phyloP scores from a whole-genome alignment of 2,329 filamentous ascomycete genomes.

The Endoconidiophora polonica region DNA sequence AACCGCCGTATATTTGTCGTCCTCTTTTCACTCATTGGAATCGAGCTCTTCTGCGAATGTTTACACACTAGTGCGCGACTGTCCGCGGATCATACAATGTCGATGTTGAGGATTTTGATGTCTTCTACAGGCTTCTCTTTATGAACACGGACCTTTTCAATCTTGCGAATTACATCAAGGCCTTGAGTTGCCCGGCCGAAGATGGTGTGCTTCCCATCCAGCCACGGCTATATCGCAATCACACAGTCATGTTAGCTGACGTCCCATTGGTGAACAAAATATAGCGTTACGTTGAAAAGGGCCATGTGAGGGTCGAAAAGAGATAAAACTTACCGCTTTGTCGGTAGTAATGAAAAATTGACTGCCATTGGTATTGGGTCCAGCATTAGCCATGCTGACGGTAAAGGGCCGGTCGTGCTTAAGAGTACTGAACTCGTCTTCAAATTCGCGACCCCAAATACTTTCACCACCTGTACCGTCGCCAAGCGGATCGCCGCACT shows the following conservation, averaged over 20 bases:
- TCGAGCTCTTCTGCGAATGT: too few species aligned
- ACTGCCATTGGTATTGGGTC: constrained; percentile 83
- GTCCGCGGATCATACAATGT: constrained; percentile 27
- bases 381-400: constrained; percentile 93
- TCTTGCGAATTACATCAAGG: constrained; percentile 86
- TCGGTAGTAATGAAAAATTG: constrained; percentile 99
- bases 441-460: constrained; percentile 85
- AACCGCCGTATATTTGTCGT: not conserved
- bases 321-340: constrained; percentile 51
- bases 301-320: not conserved
- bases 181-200: constrained; percentile 85
- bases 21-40: not conserved
- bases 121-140: constrained; percentile 93
- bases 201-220: constrained; percentile 91
- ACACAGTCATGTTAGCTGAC: constrained; percentile 16
- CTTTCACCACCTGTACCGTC: constrained; percentile 82
- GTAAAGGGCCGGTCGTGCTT: constrained; percentile 95
- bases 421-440: constrained; percentile 80
- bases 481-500: constrained; percentile 66
- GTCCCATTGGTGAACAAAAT: constrained; percentile 8
- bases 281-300: constrained; percentile 4
- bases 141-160: constrained; percentile 75
- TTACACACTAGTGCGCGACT: too few species aligned
- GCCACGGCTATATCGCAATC: constrained; percentile 46
- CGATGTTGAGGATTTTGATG: constrained; percentile 90